Evolutionary conservation across 2,329 filamentous ascomycete genomes (phyloP).

Genomic region (Lachnellula subtilissima): DNA sequence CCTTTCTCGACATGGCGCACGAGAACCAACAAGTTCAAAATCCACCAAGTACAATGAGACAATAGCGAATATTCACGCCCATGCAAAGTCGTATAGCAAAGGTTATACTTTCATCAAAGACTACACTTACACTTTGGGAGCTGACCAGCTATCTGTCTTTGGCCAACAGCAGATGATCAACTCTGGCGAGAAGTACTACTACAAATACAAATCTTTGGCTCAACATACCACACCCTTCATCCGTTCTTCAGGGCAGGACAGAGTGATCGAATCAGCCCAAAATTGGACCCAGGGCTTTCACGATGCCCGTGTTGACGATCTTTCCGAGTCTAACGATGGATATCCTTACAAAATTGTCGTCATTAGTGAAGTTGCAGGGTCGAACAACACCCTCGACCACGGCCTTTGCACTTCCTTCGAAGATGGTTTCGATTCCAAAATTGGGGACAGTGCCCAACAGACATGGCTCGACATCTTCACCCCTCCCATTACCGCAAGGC

Average conservation of each 20-base stretch:
- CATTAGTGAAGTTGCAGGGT: slow-evolving; percentile 59
- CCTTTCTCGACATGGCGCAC: slow-evolving; percentile 78
- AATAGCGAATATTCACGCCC: slow-evolving; percentile 59
- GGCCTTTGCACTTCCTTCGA: slow-evolving; percentile 69
- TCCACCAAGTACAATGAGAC: slow-evolving; percentile 57
- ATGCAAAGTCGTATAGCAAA: slow-evolving; percentile 50
- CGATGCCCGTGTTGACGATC: slow-evolving; percentile 36
- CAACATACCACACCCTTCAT: slow-evolving; percentile 60
- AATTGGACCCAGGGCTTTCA: slow-evolving; percentile 76
- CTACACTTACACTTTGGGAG: slow-evolving; percentile 67
- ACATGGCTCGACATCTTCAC: slow-evolving; percentile 61
- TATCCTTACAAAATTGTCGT: slow-evolving; percentile 56
- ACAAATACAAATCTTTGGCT: slow-evolving; percentile 63
- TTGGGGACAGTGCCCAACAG: slow-evolving; percentile 47
- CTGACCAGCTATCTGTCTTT: slow-evolving; percentile 63
- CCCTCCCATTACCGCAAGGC: slow-evolving; percentile 59
- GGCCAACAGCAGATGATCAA: slow-evolving; percentile 67
- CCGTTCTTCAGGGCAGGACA: slow-evolving; percentile 62
- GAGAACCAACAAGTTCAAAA: slow-evolving; percentile 72
- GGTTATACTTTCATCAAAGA: slow-evolving; percentile 65
- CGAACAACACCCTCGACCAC: slow-evolving; percentile 81
- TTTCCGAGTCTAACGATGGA: slow-evolving; percentile 34
- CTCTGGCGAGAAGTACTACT: slow-evolving; percentile 71
- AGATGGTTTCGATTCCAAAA: slow-evolving; percentile 44
- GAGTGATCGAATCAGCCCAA: slow-evolving; percentile 69